A percentile compares a stretch with the other conserved stretches of the same genome.
Evolutionary conservation across 805 yeast genomes (phyloP).

Genomic region (Schwanniomyces occidentalis): DNA sequence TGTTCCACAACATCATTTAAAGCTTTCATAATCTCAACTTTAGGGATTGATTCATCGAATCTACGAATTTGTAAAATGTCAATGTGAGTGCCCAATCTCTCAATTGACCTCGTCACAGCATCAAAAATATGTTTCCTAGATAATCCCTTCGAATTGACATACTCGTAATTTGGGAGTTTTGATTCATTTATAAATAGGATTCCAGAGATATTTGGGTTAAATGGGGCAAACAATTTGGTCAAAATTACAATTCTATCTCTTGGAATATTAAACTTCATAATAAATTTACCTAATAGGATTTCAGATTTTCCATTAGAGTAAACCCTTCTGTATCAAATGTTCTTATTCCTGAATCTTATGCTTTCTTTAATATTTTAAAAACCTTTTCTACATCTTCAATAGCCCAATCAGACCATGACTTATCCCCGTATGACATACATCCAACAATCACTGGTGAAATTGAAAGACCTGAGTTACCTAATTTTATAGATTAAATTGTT

Average conservation of each 20-base stretch:
- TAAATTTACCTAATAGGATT: conserved; percentile 16
- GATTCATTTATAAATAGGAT: conserved; percentile 4
- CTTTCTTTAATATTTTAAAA: conserved; percentile 24
- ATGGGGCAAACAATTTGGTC: conserved; percentile 15
- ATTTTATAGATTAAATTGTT: conserved; percentile 8
- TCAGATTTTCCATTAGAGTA: conserved; percentile 24
- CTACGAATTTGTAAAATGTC: conserved; percentile 61
- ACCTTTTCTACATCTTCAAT: conserved; percentile 27
- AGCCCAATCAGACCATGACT: conserved; percentile 37
- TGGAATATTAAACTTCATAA: conserved; percentile 19
- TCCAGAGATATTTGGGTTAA: conserved; percentile 5
- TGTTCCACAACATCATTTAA: conserved; percentile 51
- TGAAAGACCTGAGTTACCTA: conserved; percentile 50
- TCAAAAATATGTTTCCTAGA: conserved; percentile 46
- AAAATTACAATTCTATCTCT: conserved; percentile 22
- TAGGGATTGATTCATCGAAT: conserved; percentile 47
- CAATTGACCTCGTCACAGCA: conserved; percentile 40
- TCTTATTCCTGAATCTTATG: conserved; percentile 23
- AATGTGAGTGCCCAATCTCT: conserved; percentile 52
- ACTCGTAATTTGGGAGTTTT: conserved; percentile 7
- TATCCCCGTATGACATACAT: conserved; percentile 53
- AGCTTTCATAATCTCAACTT: conserved; percentile 56
- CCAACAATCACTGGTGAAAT: conserved; percentile 53
- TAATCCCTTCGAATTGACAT: conserved; percentile 36
- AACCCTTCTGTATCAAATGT: conserved; percentile 28